Evolutionary conservation across 2,329 filamentous ascomycete species (phyloP), one percentile per base, ranked within the genome.

Genomic region (Aspergillus novoparasiticus): DNA sequence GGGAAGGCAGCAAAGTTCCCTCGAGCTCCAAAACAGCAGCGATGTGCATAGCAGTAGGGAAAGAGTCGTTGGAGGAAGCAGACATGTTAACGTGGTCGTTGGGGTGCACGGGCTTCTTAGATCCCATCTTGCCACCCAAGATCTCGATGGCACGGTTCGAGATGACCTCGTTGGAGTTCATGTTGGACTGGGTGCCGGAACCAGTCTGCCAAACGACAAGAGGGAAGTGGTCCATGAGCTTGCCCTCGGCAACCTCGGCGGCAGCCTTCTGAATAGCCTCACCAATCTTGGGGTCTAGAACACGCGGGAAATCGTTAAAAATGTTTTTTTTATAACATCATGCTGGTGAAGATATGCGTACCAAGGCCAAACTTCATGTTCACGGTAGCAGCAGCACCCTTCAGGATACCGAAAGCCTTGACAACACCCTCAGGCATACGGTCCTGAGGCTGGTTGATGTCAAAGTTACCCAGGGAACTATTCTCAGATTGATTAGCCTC

Each of bases 21-120:
- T 97, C 93, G 65, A 97, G 86, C 80, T 98, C 95, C 64, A 98
- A 87, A 56, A 98, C 94, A 67, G 94, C 94, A 65, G 95, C 94
- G 77, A 99, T 97, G 86, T 98, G 95, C 95, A 99, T 99, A 78
- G 97, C 95, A 70, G 95, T 98, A 48, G 95, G 95, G 88, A 99
- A 99, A 72, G 94, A 97, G 79, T 99, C 95, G 85, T 99, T 99
- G 75, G 95, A 98, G 57, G 93, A 97, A 72, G 95, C 95, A 69
- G 92, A 96, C 89, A 96, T 96, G 88, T 99, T 99, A 81, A 99
- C 95, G 80, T 99, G 95, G 84, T 99, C 95, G 82, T 98, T 99
- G 75, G 95, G 95, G 84, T 99, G 95, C 68, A 99, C 95, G 32
- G 95, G 95, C 85, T 96, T 97, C 90, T 98, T 98, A 87, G 85